Conservation (phyloP, 2,329 filamentous ascomycete genomes). For the Fusarium piperis region DNA sequence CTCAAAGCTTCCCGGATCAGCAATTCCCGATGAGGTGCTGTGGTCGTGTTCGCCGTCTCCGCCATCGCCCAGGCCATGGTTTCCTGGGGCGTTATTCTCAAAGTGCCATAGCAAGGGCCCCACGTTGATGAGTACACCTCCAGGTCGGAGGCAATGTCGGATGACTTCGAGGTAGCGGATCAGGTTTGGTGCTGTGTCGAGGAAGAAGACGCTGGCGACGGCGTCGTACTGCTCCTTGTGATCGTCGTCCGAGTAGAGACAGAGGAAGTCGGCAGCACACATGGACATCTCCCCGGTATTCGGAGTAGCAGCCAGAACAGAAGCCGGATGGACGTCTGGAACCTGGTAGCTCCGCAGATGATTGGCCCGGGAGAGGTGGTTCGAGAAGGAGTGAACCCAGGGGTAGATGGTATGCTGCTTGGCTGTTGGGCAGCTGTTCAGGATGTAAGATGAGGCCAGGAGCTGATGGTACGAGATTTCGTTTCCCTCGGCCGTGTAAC, state of each 20-base stretch:
- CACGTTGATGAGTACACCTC: constrained; percentile 87
- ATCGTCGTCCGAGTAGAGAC: constrained; percentile 76
- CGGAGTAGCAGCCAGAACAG: constrained; percentile 55
- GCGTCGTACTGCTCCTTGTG: constrained; percentile 76
- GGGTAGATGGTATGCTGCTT: constrained; percentile 80
- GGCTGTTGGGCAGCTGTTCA: constrained; percentile 71
- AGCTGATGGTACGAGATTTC: constrained; percentile 98
- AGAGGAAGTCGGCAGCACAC: constrained; percentile 91
- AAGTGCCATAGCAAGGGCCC: constrained; percentile 97
- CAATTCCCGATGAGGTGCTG: constrained; percentile 73
- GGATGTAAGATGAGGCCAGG: constrained; percentile 81
- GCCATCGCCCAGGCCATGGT: constrained; percentile 62
- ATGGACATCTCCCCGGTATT: constrained; percentile 81
- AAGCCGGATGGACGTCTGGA: constrained; percentile 81
- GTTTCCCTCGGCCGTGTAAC: constrained; percentile 85
- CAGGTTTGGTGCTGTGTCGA: constrained; percentile 95
- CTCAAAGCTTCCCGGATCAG: constrained; percentile 90
- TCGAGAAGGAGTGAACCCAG: constrained; percentile 89
- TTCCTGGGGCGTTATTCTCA: constrained; percentile 74
- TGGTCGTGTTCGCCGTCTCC: constrained; percentile 61
- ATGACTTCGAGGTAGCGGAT: constrained; percentile 91
- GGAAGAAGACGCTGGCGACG: constrained; percentile 92
- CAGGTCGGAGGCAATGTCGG: constrained; percentile 76
- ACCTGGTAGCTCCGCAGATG: constrained; percentile 80
- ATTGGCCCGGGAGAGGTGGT: constrained; percentile 76